Evolutionary conservation across 225 moss, liverwort and hornwort genomes (phyloP).

Genomic region (Physcomitrium patens): DNA sequence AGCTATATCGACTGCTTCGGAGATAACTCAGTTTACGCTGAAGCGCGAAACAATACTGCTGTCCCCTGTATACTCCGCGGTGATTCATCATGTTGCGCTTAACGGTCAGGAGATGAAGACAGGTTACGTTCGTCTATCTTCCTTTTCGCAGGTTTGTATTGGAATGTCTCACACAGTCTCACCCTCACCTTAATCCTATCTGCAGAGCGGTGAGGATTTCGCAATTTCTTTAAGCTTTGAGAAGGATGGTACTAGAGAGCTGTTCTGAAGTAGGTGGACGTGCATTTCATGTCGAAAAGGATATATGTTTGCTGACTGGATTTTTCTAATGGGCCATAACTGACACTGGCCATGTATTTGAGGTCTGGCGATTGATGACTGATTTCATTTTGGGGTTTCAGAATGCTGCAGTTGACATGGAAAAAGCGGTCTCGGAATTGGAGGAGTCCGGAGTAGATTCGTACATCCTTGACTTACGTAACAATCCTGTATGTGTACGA

Average conservation of each 20-base stretch:
- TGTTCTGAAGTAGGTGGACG: not conserved
- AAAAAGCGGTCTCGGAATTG: slow-evolving; percentile 71
- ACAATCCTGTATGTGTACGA: slow-evolving; percentile 81
- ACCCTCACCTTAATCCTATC: not conserved
- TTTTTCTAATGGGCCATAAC: not conserved
- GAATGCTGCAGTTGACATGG: slow-evolving; percentile 94
- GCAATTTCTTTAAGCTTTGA: not conserved
- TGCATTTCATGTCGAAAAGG: not conserved
- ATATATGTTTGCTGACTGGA: not conserved
- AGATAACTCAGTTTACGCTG: slow-evolving; percentile 69
- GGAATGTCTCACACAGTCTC: too few relatives aligned
- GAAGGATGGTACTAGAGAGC: not conserved
- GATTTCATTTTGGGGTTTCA: slow-evolving; percentile 39
- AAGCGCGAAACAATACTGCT: slow-evolving; percentile 86
- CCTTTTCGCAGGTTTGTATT: slow-evolving; percentile 86
- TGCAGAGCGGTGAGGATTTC: not conserved
- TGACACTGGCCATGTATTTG: not conserved
- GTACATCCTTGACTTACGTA: slow-evolving; percentile 92
- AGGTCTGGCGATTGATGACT: not conserved
- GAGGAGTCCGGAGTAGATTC: slow-evolving; percentile 78
- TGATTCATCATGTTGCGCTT: slow-evolving; percentile 73
- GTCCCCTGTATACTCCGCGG: slow-evolving; percentile 86
- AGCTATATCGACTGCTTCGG: slow-evolving; percentile 35
- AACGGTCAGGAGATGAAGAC: slow-evolving; percentile 72
- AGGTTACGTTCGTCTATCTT: slow-evolving; percentile 92